These are phyloP conservation scores for Populus tomentosa DNA, from an alignment of 441 rosid genomes.

Conservation along the genomic window DNA sequence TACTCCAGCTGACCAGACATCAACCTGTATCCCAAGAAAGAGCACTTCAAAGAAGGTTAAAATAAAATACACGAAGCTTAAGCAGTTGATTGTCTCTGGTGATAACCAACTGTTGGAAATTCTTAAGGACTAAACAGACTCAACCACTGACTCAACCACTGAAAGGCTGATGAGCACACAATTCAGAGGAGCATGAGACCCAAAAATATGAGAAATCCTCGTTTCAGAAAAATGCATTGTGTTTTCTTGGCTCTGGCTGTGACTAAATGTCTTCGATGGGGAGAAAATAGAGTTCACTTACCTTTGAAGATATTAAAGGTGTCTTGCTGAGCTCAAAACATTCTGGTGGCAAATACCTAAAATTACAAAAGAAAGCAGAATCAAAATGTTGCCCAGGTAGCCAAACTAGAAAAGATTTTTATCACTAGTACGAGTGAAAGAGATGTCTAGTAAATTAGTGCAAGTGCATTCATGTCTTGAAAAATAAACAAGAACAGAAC, in stretches of 20 bases:
- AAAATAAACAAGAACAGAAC: not conserved
- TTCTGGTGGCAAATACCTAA: conserved; percentile 97
- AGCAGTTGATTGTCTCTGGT: not conserved
- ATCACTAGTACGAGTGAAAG: not conserved
- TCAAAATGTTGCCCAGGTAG: not conserved
- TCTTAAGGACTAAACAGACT: not conserved
- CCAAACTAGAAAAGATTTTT: not conserved
- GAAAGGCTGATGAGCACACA: not conserved
- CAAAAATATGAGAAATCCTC: not conserved
- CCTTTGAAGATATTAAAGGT: conserved; percentile 97
- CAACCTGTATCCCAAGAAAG: conserved; percentile 58
- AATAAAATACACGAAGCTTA: not conserved
- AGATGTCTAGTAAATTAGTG: not conserved
- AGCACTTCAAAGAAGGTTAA: conserved; percentile 4
- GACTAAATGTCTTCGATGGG: not conserved
- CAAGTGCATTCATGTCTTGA: not conserved
- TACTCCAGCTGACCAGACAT: conserved; percentile 98
- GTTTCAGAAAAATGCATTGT: not conserved
- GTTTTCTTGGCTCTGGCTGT: not conserved
- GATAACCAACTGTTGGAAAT: not conserved
- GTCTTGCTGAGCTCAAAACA: conserved; percentile 92
- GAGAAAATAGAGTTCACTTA: conserved; percentile 21
- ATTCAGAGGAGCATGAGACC: not conserved
- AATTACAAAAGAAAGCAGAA: conserved; percentile 9
- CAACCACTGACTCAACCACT: not conserved